Conservation (phyloP, 441 rosid genomes). For the Eutrema salsugineum region DNA sequence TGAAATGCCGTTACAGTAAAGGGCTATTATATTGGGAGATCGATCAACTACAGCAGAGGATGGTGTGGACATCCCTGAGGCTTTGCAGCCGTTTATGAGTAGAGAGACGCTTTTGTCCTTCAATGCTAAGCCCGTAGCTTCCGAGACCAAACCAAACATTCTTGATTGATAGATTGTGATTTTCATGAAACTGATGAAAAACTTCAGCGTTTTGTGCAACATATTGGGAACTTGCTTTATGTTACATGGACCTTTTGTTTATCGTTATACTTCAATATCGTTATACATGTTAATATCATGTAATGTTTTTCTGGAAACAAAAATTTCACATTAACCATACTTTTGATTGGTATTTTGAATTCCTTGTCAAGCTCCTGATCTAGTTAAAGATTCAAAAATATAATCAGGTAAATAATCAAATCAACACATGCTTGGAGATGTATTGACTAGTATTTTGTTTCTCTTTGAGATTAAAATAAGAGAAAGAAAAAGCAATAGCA, state of each 20-base stretch:
- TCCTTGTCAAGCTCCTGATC: background rate
- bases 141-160: slow-evolving; percentile 62
- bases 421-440: background rate
- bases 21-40: no score
- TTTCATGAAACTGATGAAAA: background rate
- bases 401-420: background rate
- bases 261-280: no score
- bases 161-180: slow-evolving; percentile 19
- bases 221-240: background rate
- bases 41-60: slow-evolving; percentile 80
- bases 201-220: background rate
- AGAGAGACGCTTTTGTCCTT: slow-evolving; percentile 77
- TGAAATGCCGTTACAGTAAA: background rate
- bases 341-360: background rate
- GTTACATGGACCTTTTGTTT: background rate
- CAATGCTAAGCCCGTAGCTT: slow-evolving; percentile 52
- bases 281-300: background rate
- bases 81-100: slow-evolving; percentile 60
- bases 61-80: slow-evolving; percentile 83
- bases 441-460: background rate
- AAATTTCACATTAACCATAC: background rate
- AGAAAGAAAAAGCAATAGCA: background rate
- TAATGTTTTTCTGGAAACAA: background rate
- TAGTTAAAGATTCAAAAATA: background rate
- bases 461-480: background rate